These are phyloP conservation scores for Nicotiana paniculata DNA, from an alignment of 257 asterid genomes.

Conservation along the genomic window DNA sequence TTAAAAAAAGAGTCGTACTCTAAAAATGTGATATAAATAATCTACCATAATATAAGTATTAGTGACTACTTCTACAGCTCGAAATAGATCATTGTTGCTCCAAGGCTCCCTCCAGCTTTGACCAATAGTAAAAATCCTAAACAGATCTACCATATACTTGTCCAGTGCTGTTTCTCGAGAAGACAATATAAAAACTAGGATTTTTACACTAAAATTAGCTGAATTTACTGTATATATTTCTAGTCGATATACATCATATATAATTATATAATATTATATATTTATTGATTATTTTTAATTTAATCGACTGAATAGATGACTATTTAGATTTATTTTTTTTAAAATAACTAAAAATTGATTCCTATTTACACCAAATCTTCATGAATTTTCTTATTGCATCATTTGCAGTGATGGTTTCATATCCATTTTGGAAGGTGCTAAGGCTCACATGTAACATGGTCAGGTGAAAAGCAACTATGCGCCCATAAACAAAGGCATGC, in stretches of 20 bases:
- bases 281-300: no score
- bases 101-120: no score
- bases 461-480: not conserved
- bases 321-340: no score
- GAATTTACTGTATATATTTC: no score
- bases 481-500: not conserved
- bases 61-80: accelerated
- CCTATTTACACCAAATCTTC: not conserved
- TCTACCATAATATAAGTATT: no score
- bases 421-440: not conserved
- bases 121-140: not conserved
- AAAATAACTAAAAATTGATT: not conserved
- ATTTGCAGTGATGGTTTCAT: not conserved
- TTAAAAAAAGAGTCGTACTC: accelerated
- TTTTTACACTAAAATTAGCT: no score
- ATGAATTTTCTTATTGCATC: not conserved
- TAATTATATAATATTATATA: no score
- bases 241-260: no score
- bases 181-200: not conserved
- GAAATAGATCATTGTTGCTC: no score
- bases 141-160: not conserved
- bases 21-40: no score
- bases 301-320: no score
- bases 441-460: not conserved
- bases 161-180: not conserved